Base-by-base conservation (phyloP, 257 asterid genomes). In the Eucommia ulmoides region DNA sequence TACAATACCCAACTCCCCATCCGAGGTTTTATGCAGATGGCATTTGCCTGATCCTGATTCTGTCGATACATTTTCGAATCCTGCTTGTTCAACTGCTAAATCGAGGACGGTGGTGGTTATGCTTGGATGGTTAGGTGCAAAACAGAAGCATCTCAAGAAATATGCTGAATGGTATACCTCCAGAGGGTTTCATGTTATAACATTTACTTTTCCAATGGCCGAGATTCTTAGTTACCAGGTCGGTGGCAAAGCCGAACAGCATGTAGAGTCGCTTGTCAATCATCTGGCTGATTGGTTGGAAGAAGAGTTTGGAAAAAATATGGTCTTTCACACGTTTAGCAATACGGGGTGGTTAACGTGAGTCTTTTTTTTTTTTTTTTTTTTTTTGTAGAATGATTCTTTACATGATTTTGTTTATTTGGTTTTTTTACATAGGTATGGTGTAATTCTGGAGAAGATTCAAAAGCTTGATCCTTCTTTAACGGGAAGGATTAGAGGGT, bases 71-170 rank as follows among this genome's bases (percentile, higher is more conserved):
- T 67, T 75, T 21, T 71, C 69, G 19, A 51, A 50, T 45, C 69
- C 65, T 29, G 72, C 61, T 60, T 71, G 78, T 67, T 76, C 76
- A 15, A 60, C 75, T 21, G 65, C 57, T 23, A 82, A 84, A 50
- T 71, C 93, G 35, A 80, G 69, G 77, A 88, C 96, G 3, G 93
- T 89, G 45, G 97, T 89, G 25, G 88, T 89, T 41, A 73, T 89
- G 75, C 77, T 89, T 41, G 97, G 97, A 52, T 89, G 97, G 97
- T 65, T 89, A 58, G 97, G 97, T 20, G 89, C 96, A 1, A 82
- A 79, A 73, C 93, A 89, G 69, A 89, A 73, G 73, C 96, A 89
- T 73, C 83, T 89, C 24, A 85, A 65, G 38, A 70, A 57, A 57
- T 89, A 89, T 50, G 96, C 97, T 0, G 96, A 82, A 22, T 89